Conservation (phyloP, 306 rosid species). For the Dryas alaskensis region DNA sequence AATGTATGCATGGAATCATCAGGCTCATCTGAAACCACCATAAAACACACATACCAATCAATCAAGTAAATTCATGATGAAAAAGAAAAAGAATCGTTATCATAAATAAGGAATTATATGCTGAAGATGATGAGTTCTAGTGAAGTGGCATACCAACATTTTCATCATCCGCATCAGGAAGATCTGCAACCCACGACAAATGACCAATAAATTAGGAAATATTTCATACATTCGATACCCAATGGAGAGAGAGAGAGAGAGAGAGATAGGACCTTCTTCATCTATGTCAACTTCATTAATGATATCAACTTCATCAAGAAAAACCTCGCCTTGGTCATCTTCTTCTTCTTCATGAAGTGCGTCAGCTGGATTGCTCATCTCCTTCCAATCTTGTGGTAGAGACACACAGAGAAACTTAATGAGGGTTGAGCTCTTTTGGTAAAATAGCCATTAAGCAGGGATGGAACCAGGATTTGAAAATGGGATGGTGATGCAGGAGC, state of each 20-base stretch:
- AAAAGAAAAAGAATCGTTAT: background rate
- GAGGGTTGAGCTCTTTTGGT: background rate
- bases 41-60: constrained; percentile 17
- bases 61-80: background rate
- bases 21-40: constrained; percentile 50
- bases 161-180: constrained; percentile 52
- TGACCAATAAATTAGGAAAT: background rate
- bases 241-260: background rate
- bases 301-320: constrained; percentile 47
- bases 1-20: constrained; percentile 74
- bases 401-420: background rate
- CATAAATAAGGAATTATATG: background rate
- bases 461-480: too few species aligned
- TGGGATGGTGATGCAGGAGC: too few species aligned
- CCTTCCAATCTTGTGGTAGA: too few species aligned
- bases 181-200: constrained; percentile 35
- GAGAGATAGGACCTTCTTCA: constrained; percentile 37
- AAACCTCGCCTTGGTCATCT: constrained; percentile 45
- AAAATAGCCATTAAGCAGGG: background rate
- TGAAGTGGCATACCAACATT: constrained; percentile 30
- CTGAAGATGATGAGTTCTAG: background rate
- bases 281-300: constrained; percentile 36
- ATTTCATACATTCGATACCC: background rate
- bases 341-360: constrained; percentile 40
- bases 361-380: constrained; percentile 28